These are phyloP conservation scores for Vigna reflexopilosa DNA, from an alignment of 306 rosid species.

Conservation along the genomic window DNA sequence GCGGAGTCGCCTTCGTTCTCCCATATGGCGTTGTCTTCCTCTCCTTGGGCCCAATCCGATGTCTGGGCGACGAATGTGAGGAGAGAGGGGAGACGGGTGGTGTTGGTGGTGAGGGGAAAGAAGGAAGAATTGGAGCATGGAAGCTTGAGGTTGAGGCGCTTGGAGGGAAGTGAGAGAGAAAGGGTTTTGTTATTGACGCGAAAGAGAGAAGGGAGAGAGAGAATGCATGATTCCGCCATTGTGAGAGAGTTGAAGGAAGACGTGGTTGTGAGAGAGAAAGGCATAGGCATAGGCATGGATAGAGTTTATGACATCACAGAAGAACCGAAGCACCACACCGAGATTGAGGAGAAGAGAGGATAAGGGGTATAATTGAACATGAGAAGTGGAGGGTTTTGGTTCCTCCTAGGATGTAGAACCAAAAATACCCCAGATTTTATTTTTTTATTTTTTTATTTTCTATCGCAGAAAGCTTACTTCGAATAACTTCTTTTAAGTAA, in stretches of 20 bases:
- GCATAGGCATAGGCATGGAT: slow-evolving; percentile 48
- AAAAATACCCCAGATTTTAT: not conserved
- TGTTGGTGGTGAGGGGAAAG: slow-evolving; percentile 46
- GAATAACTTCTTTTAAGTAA: too few relatives aligned
- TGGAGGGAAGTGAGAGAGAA: slow-evolving; percentile 53
- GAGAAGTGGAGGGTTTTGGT: not conserved
- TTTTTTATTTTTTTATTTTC: too few relatives aligned
- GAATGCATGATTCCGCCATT: slow-evolving; percentile 60
- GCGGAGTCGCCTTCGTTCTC: slow-evolving; percentile 49
- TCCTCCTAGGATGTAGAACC: not conserved
- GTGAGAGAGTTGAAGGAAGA: slow-evolving; percentile 60
- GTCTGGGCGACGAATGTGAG: slow-evolving; percentile 74
- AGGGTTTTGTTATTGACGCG: slow-evolving; percentile 50
- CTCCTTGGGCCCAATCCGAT: slow-evolving; percentile 78
- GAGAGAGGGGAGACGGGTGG: slow-evolving; percentile 51
- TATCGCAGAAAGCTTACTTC: too few relatives aligned
- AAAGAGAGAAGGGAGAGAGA: slow-evolving; percentile 64
- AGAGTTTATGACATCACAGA: slow-evolving; percentile 33
- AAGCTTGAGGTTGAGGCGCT: slow-evolving; percentile 56
- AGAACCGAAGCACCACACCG: not conserved
- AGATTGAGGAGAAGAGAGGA: not conserved
- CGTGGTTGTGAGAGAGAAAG: slow-evolving; percentile 56
- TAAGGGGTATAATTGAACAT: slow-evolving; percentile 16
- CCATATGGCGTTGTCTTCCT: slow-evolving; percentile 51
- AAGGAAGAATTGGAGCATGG: slow-evolving; percentile 49